Conservation (phyloP, 78 protist species). For the Dictyostelium brefeldianum region DNA sequence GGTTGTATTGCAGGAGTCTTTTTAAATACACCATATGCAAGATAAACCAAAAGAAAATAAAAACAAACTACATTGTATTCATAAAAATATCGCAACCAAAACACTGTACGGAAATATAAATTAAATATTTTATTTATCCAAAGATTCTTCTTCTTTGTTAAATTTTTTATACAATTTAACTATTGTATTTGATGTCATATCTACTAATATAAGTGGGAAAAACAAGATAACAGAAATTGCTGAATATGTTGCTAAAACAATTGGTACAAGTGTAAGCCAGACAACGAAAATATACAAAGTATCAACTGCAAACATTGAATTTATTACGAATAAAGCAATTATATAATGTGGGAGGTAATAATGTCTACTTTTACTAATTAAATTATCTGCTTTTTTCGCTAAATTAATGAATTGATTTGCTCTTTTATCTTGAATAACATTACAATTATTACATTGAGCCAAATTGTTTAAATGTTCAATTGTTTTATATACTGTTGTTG, state of each 20-base stretch:
- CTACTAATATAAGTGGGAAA: too few relatives aligned
- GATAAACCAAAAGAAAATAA: background rate
- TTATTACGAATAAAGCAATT: background rate
- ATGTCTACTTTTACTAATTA: background rate
- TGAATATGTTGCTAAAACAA: background rate
- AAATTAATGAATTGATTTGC: background rate
- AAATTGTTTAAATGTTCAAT: background rate
- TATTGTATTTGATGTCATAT: too few relatives aligned
- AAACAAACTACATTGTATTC: too few relatives aligned
- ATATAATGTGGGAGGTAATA: background rate
- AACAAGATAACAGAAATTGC: too few relatives aligned
- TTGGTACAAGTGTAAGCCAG: background rate
- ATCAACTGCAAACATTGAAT: background rate
- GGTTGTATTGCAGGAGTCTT: background rate
- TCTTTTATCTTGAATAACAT: background rate
- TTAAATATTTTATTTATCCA: too few relatives aligned
- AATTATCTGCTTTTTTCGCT: background rate
- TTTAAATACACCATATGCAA: conserved; percentile 3
- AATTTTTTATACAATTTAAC: too few relatives aligned
- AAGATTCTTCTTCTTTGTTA: too few relatives aligned
- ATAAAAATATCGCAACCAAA: too few relatives aligned
- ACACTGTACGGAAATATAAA: too few relatives aligned
- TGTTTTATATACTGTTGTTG: too few relatives aligned
- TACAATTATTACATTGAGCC: background rate
- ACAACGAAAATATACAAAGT: too few relatives aligned